phyloP scores from a whole-genome alignment of 2,329 filamentous ascomycete species.

The Cordyceps fumosorosea region DNA sequence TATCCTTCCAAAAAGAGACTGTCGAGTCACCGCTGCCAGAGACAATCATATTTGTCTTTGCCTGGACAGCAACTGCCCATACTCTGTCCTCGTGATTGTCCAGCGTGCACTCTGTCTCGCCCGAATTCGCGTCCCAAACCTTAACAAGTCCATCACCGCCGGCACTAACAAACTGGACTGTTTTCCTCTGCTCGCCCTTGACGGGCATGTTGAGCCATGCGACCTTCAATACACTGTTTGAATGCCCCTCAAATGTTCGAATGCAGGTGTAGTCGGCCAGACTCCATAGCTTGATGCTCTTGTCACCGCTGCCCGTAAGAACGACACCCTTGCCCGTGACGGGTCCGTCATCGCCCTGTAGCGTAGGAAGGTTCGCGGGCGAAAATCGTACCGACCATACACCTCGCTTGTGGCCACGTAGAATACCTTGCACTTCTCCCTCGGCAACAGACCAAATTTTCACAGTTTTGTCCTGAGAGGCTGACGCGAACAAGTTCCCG shows the following conservation, averaged over 20 bases:
- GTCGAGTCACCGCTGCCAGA: slow-evolving; percentile 91
- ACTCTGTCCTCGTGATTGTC: slow-evolving; percentile 97
- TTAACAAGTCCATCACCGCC: slow-evolving; percentile 94
- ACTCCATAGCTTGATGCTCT: slow-evolving; percentile 93
- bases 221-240: slow-evolving; percentile 90
- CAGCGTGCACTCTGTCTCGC: slow-evolving; percentile 80
- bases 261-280: slow-evolving; percentile 87
- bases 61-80: slow-evolving; percentile 76
- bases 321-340: slow-evolving; percentile 75
- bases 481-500: slow-evolving; percentile 82
- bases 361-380: slow-evolving; percentile 65
- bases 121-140: slow-evolving; percentile 83
- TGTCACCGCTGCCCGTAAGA: slow-evolving; percentile 89
- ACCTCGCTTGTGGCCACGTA: slow-evolving; percentile 87
- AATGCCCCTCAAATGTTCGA: slow-evolving; percentile 91
- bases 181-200: slow-evolving; percentile 48
- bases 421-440: slow-evolving; percentile 83
- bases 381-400: slow-evolving; percentile 95
- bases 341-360: slow-evolving; percentile 65
- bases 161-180: slow-evolving; percentile 72
- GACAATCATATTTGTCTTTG: slow-evolving; percentile 64
- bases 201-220: slow-evolving; percentile 65
- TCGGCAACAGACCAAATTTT: slow-evolving; percentile 93
- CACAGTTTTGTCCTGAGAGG: slow-evolving; percentile 92
- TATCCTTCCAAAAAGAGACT: slow-evolving; percentile 93